Conservation (phyloP, 108 stramenopile genomes). For the Cyclostephanos invisitatus region DNA sequence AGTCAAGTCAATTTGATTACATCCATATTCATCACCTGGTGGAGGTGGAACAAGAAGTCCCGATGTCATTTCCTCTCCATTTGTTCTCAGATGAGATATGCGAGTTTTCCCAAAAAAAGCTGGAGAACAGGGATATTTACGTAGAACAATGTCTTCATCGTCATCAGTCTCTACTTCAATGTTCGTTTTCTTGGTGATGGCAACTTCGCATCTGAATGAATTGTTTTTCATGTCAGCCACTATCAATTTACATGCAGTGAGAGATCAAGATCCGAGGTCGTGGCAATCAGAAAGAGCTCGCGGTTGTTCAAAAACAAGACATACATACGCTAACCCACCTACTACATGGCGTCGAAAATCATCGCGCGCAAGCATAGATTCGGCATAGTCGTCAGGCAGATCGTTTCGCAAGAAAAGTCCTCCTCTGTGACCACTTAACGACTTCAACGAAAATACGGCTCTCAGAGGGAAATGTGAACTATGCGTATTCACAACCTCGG, state of each 20-base stretch:
- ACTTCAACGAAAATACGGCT: conserved; percentile 14
- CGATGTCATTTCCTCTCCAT: conserved; percentile 39
- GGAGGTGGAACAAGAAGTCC: conserved; percentile 36
- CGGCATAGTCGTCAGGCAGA: neutral
- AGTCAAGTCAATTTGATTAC: conserved; percentile 27
- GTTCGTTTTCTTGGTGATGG: conserved; percentile 26
- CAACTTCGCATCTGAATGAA: conserved; percentile 58
- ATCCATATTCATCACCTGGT: conserved; percentile 52
- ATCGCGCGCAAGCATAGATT: neutral
- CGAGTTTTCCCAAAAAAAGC: conserved; percentile 72
- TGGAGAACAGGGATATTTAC: conserved; percentile 64
- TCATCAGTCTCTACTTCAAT: neutral
- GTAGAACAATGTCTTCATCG: conserved; percentile 21
- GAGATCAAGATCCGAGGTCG: neutral
- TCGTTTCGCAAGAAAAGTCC: neutral
- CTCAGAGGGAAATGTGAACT: neutral
- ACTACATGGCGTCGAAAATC: conserved; percentile 14
- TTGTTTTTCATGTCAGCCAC: conserved; percentile 61
- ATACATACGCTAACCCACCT: conserved; percentile 10
- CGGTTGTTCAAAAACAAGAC: neutral
- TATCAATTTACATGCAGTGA: conserved; percentile 20
- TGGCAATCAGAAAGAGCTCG: neutral
- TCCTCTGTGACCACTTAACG: conserved; percentile 11
- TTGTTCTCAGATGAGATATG: conserved; percentile 36
- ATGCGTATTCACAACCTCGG: neutral